Percentiles rank a stretch among this genome's conserved stretches.
phyloP scores from a whole-genome alignment of 441 rosid genomes.

The Pelargonium myrrhifolium region DNA sequence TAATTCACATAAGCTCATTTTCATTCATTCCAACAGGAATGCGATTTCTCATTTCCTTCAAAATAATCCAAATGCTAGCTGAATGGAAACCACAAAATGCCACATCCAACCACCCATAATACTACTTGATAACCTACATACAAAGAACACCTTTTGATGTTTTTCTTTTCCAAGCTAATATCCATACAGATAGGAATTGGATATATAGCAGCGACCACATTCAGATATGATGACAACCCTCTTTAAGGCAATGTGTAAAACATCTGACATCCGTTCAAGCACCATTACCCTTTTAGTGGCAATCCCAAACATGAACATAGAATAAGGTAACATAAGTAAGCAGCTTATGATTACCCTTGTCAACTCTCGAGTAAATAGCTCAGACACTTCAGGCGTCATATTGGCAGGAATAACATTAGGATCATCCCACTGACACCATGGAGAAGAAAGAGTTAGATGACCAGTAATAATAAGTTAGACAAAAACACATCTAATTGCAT shows the following conservation, averaged over 20 bases:
- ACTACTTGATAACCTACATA: background rate
- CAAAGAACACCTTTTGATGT: background rate
- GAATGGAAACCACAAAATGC: background rate
- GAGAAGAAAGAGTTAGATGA: slow-evolving; percentile 18
- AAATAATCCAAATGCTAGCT: no score
- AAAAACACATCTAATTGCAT: background rate
- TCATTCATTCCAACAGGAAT: no score
- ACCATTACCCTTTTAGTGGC: background rate
- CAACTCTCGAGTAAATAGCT: slow-evolving; percentile 81
- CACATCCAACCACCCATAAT: background rate
- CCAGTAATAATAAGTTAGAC: background rate
- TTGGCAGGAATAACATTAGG: slow-evolving; percentile 76
- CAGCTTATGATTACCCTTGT: slow-evolving; percentile 51
- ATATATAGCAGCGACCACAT: background rate
- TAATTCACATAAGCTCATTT: no score
- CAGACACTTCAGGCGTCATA: slow-evolving; percentile 87
- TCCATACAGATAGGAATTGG: background rate
- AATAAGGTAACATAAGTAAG: slow-evolving; percentile 11
- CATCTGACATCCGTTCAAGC: background rate
- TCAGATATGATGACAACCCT: slow-evolving; percentile 2
- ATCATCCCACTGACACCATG: slow-evolving; percentile 76
- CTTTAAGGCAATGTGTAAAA: background rate
- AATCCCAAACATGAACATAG: background rate
- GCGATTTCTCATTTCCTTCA: no score
- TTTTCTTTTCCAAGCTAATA: background rate